Evolutionary conservation across 177 flowering plant genomes (phyloP).

Genomic region (Vitis hybrid): DNA sequence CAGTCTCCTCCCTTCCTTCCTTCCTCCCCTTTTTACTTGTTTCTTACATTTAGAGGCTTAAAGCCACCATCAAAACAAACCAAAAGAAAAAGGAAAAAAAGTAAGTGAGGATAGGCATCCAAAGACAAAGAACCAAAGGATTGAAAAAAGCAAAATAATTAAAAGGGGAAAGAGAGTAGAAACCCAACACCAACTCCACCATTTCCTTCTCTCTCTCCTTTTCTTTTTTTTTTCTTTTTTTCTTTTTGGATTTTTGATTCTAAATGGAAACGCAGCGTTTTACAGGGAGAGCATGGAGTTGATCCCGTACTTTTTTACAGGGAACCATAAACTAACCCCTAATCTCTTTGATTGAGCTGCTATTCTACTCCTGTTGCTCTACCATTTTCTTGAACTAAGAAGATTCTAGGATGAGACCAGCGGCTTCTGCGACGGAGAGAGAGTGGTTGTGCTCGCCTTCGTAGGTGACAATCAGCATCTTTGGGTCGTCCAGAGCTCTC

Average conservation of each 20-base stretch:
- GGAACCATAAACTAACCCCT: not conserved
- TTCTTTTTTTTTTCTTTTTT: not conserved
- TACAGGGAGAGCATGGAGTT: conserved; percentile 2
- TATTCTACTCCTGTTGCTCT: no score
- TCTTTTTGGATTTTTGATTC: not conserved
- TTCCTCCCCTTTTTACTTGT: not conserved
- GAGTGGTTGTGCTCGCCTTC: conserved; percentile 75
- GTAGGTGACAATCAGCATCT: conserved; percentile 68
- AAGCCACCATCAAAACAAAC: not conserved
- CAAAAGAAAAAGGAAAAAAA: not conserved
- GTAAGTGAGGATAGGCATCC: conserved; percentile 11
- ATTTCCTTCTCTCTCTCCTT: not conserved
- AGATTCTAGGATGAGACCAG: conserved; percentile 57
- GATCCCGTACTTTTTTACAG: conserved; percentile 12
- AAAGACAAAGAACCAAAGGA: conserved; percentile 4
- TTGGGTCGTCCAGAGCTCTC: conserved; percentile 64
- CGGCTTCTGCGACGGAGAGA: conserved; percentile 44
- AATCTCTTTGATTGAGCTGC: no score
- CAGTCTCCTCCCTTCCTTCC: conserved; percentile 15
- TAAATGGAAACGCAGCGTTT: not conserved
- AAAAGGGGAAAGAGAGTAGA: not conserved
- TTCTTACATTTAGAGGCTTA: not conserved
- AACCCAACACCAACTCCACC: conserved; percentile 26
- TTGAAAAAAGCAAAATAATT: not conserved
- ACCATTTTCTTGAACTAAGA: conserved; percentile 28